phyloP scores from a whole-genome alignment of 495 filamentous ascomycete genomes.

The Aspergillus homomorphus region DNA sequence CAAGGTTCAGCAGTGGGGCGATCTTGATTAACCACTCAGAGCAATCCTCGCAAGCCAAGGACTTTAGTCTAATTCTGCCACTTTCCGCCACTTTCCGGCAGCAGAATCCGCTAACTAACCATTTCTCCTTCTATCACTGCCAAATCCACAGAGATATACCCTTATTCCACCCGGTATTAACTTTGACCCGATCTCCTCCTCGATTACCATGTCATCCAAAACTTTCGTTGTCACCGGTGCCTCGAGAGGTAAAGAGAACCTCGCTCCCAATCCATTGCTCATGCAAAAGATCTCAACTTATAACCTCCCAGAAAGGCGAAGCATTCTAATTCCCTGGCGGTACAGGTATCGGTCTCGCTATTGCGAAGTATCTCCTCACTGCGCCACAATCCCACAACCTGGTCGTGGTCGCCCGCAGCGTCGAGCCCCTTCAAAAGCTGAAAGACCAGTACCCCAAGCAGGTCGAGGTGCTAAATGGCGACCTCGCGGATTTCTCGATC shows the following conservation, averaged over 20 bases:
- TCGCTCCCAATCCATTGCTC: not conserved
- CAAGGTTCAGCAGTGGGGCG: too few relatives aligned
- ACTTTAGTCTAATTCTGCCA: too few relatives aligned
- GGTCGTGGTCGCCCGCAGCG: constrained; percentile 72
- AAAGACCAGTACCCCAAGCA: constrained; percentile 60
- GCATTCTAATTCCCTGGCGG: not conserved
- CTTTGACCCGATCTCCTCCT: too few relatives aligned
- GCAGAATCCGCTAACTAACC: too few relatives aligned
- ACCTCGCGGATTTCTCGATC: constrained; percentile 64
- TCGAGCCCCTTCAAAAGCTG: constrained; percentile 63
- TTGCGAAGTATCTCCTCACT: constrained; percentile 68
- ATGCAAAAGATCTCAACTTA: too few relatives aligned
- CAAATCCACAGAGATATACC: too few relatives aligned
- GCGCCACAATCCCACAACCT: constrained; percentile 59
- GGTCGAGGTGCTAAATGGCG: constrained; percentile 68
- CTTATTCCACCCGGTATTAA: too few relatives aligned
- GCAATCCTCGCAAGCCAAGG: too few relatives aligned
- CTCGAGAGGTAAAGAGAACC: constrained; percentile 47
- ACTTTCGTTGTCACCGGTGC: constrained; percentile 63
- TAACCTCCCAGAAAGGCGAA: too few relatives aligned
- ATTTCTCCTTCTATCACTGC: too few relatives aligned
- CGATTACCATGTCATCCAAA: constrained; percentile 44
- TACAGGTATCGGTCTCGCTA: constrained; percentile 74
- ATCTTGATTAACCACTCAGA: too few relatives aligned
- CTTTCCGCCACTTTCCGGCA: too few relatives aligned